A percentile compares a stretch with the other conserved stretches of the same genome.
phyloP scores from a whole-genome alignment of 345 rosid genomes.

The Firmiana major region DNA sequence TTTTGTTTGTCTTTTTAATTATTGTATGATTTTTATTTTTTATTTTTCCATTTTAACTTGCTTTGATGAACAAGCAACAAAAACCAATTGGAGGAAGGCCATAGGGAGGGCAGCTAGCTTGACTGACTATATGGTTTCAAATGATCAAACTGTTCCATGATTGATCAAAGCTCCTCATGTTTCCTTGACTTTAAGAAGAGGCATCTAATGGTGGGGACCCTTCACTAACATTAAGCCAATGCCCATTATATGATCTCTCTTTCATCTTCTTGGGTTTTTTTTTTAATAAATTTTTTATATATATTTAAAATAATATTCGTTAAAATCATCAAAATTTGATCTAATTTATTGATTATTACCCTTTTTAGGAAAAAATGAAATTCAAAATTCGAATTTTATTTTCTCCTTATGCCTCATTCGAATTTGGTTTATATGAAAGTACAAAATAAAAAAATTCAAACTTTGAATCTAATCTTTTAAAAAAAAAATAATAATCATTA shows the following conservation, averaged over 20 bases:
- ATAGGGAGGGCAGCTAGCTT: neutral
- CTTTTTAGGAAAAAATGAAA: no score
- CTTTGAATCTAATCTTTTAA: no score
- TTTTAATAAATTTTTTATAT: no score
- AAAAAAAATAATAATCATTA: no score
- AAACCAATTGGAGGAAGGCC: neutral
- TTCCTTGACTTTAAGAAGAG: constrained; percentile 6
- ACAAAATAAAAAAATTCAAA: no score
- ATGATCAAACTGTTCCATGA: neutral
- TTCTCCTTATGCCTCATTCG: no score
- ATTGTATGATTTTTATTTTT: neutral
- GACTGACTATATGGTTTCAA: neutral
- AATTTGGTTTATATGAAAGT: no score
- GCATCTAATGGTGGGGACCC: neutral
- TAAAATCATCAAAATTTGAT: no score
- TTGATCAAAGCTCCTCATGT: neutral
- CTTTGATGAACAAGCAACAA: neutral
- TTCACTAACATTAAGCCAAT: neutral
- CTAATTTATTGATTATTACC: no score
- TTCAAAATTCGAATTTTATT: no score
- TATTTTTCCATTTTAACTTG: neutral
- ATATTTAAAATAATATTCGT: no score
- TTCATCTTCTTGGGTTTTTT: no score
- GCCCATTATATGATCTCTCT: neutral
- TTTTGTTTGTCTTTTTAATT: neutral